Conservation (phyloP, 2,329 filamentous ascomycete genomes). For the Cordyceps tenuipes region DNA sequence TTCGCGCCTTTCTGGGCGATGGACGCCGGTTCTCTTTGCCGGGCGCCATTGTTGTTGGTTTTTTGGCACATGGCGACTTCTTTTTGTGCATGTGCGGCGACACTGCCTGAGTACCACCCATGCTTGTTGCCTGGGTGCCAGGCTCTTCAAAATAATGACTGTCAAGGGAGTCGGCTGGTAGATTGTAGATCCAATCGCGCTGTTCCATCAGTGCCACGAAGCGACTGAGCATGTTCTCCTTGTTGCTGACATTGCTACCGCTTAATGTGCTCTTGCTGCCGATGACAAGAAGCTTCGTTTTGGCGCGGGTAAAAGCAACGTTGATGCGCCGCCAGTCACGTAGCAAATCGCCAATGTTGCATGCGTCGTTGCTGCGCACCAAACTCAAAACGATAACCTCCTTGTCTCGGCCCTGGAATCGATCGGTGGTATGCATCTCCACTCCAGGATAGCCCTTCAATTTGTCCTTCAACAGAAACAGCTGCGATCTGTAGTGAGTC, state of each 20-base stretch:
- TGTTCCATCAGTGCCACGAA: slow-evolving; percentile 73
- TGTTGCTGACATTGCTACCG: slow-evolving; percentile 41
- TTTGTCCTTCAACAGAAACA: slow-evolving; percentile 69
- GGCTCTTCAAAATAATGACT: slow-evolving; percentile 59
- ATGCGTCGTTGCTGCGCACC: slow-evolving; percentile 76
- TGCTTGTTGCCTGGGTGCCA: slow-evolving; percentile 36
- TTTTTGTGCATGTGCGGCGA: slow-evolving; percentile 19
- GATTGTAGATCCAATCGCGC: slow-evolving; percentile 70
- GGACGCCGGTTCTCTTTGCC: slow-evolving; percentile 40
- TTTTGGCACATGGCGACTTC: slow-evolving; percentile 16
- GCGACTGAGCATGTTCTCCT: slow-evolving; percentile 65
- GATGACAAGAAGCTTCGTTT: slow-evolving; percentile 82
- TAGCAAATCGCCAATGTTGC: slow-evolving; percentile 80
- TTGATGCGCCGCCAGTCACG: slow-evolving; percentile 92
- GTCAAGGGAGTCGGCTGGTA: slow-evolving; percentile 56
- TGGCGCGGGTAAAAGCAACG: slow-evolving; percentile 87
- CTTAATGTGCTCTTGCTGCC: slow-evolving; percentile 76
- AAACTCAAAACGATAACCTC: slow-evolving; percentile 82
- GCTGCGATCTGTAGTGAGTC: slow-evolving; percentile 90
- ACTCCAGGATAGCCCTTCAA: slow-evolving; percentile 56
- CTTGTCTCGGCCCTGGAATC: slow-evolving; percentile 94
- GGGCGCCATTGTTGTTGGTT: slow-evolving; percentile 11
- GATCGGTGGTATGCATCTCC: slow-evolving; percentile 95
- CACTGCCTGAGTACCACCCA: slow-evolving; percentile 16
- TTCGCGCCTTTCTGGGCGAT: slow-evolving; percentile 47